phyloP scores from a whole-genome alignment of 805 yeast species.

The Candida mattraensis region DNA sequence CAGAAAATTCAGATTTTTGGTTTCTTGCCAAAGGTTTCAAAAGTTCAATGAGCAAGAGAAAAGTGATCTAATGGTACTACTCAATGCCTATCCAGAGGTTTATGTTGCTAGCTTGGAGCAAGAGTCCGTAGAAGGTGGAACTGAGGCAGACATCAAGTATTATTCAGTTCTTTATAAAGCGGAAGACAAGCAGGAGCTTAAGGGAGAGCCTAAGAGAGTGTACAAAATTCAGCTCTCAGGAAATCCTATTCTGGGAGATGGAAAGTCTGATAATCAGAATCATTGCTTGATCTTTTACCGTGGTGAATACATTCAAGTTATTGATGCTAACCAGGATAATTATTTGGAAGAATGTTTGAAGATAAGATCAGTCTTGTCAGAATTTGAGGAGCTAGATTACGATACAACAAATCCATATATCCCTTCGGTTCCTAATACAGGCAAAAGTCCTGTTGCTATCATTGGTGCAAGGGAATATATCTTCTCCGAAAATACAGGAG shows the following conservation, averaged over 20 bases:
- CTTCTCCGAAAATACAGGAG: conserved; percentile 89
- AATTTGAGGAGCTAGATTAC: conserved; percentile 77
- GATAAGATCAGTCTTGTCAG: conserved; percentile 82
- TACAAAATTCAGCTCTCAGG: conserved; percentile 79
- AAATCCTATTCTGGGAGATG: conserved; percentile 94
- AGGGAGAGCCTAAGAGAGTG: conserved; percentile 47
- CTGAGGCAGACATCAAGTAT: conserved; percentile 32
- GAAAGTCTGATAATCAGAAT: conserved; percentile 94
- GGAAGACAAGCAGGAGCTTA: conserved; percentile 45
- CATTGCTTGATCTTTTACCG: conserved; percentile 82
- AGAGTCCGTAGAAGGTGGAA: conserved; percentile 42
- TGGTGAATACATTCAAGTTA: conserved; percentile 92
- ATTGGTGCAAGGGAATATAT: conserved; percentile 95
- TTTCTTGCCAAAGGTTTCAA: conserved; percentile 85
- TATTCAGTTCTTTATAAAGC: conserved; percentile 75
- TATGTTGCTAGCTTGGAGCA: conserved; percentile 55
- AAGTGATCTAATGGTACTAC: conserved; percentile 64
- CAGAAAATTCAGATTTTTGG: conserved; percentile 75
- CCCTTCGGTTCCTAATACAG: conserved; percentile 53
- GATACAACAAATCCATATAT: conserved; percentile 45
- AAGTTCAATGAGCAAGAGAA: conserved; percentile 63
- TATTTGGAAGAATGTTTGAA: conserved; percentile 92
- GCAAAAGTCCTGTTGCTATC: conserved; percentile 72
- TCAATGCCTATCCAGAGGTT: conserved; percentile 71
- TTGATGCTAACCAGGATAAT: conserved; percentile 96